A percentile compares a stretch with the other conserved stretches of the same genome.
Conservation (phyloP, 495 filamentous ascomycete species). For the Oleoguttula mirabilis region DNA sequence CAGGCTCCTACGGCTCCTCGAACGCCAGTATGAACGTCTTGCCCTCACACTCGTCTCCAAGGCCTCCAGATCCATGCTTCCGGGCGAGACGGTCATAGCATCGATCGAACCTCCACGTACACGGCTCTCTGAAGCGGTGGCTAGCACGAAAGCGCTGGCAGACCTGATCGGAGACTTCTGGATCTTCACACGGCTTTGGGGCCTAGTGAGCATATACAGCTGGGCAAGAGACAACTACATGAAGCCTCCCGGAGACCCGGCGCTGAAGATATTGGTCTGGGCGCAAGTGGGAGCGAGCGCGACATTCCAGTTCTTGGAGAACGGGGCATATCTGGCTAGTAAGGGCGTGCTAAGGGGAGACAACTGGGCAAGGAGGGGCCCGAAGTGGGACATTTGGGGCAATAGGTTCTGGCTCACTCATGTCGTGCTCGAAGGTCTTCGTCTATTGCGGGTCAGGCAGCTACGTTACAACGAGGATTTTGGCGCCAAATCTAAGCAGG, state of each 20-base stretch:
- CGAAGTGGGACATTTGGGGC: slow-evolving; percentile 58
- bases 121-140: slow-evolving; percentile 9
- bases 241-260: slow-evolving; percentile 24
- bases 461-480: slow-evolving; percentile 29
- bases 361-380: slow-evolving; percentile 39
- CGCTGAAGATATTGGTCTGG: slow-evolving; percentile 43
- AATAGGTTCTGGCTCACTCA: slow-evolving; percentile 67
- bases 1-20: slow-evolving; percentile 13
- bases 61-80: slow-evolving; percentile 19
- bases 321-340: slow-evolving; percentile 61
- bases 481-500: slow-evolving; percentile 22
- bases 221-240: slow-evolving; percentile 39
- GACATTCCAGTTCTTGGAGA: slow-evolving; percentile 70
- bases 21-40: slow-evolving; percentile 12
- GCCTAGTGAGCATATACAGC: slow-evolving; percentile 61
- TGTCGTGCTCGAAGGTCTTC: slow-evolving; percentile 61
- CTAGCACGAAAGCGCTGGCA: slow-evolving; percentile 36
- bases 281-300: slow-evolving; percentile 57
- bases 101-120: slow-evolving; percentile 32
- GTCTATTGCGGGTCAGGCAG: slow-evolving; percentile 42
- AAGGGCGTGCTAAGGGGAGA: slow-evolving; percentile 51
- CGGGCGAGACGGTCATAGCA: slow-evolving; percentile 33
- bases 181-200: slow-evolving; percentile 68
- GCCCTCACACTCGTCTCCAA: slow-evolving; percentile 15
- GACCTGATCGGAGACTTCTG: slow-evolving; percentile 49